These are phyloP conservation scores for Colletotrichum tofieldiae DNA, from an alignment of 2,329 filamentous ascomycete genomes.

Conservation along the genomic window DNA sequence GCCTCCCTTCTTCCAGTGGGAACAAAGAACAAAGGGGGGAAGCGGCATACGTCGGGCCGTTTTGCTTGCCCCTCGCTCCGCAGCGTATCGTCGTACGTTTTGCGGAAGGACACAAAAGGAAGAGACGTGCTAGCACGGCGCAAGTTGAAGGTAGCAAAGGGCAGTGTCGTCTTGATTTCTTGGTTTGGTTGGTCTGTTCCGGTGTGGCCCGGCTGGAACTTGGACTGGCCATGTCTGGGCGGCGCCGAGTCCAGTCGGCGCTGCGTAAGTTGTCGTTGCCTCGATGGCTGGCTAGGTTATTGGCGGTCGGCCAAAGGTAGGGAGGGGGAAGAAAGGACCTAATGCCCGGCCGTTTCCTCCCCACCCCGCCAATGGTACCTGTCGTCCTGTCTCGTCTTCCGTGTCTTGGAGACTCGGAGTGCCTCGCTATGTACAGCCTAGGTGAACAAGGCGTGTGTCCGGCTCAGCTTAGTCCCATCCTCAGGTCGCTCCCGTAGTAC, in stretches of 20 bases:
- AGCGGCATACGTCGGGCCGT: neutral
- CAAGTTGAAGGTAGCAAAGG: conserved; percentile 5
- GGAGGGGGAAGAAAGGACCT: conserved; percentile 3
- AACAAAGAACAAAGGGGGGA: neutral
- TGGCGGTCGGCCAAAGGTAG: neutral
- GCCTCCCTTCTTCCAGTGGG: neutral
- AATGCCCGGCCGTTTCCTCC: conserved; percentile 31
- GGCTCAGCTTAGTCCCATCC: neutral
- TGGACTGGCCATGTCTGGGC: neutral
- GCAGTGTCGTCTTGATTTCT: neutral
- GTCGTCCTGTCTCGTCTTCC: conserved; percentile 6
- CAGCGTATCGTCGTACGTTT: conserved; percentile 2
- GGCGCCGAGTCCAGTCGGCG: conserved; percentile 5
- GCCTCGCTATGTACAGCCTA: neutral
- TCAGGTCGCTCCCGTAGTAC: neutral
- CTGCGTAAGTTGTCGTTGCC: conserved; percentile 6
- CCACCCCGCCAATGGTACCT: neutral
- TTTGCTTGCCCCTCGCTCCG: neutral
- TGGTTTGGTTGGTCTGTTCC: neutral
- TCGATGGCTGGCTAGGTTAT: neutral
- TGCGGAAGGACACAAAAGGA: neutral
- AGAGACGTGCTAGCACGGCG: neutral
- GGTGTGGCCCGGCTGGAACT: neutral
- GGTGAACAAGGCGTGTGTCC: neutral
- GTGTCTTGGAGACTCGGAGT: neutral